Conservation (phyloP, 2,329 filamentous ascomycete species). For the Ambrosiella cleistominuta region DNA sequence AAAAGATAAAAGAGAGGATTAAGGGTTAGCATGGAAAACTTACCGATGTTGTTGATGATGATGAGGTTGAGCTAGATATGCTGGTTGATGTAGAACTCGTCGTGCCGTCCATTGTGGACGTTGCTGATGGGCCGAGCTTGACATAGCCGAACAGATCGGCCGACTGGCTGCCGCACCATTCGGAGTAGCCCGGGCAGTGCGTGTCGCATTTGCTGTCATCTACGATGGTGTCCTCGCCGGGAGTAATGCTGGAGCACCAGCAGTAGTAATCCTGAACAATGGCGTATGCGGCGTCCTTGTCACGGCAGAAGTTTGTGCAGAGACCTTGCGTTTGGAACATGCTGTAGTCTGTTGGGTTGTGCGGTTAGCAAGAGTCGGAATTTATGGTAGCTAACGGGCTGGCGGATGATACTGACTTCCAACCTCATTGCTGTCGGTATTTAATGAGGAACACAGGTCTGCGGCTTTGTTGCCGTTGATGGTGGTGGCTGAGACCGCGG, state of each 20-base stretch:
- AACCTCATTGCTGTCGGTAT: conserved; percentile 25
- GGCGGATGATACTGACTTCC: conserved; percentile 22
- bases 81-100: conserved; percentile 15
- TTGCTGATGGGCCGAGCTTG: conserved; percentile 21
- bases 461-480: conserved; percentile 12
- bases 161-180: conserved; percentile 44
- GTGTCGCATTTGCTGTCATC: conserved; percentile 32
- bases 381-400: background rate
- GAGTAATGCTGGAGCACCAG: conserved; percentile 59
- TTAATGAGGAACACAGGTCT: conserved; percentile 16
- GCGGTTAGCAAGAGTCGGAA: background rate
- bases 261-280: conserved; percentile 47
- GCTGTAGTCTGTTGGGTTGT: conserved; percentile 26
- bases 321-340: conserved; percentile 53
- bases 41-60: conserved; percentile 4
- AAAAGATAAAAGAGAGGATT: background rate
- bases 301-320: conserved; percentile 42
- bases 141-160: conserved; percentile 48
- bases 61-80: conserved; percentile 17
- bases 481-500: background rate
- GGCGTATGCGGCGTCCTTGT: conserved; percentile 36
- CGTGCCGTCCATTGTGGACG: conserved; percentile 7
- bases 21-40: background rate
- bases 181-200: conserved; percentile 53
- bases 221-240: conserved; percentile 27